Evolutionary conservation across 768 basidiomycete genomes (phyloP).

Genomic region (Lactarius hatsudake): DNA sequence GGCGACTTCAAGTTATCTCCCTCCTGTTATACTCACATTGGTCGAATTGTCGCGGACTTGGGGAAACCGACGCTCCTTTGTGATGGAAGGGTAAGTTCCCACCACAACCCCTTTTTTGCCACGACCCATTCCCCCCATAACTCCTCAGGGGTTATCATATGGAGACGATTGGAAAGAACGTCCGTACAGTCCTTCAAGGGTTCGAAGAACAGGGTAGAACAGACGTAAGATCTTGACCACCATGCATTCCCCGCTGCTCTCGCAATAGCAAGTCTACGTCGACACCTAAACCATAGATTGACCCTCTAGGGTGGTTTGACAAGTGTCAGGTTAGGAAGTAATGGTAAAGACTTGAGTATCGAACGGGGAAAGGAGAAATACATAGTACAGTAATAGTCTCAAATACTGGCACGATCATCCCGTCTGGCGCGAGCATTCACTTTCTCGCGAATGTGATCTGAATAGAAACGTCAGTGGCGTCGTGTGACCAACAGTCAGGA

Average conservation of each 20-base stretch:
- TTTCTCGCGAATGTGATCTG: slow-evolving; percentile 30
- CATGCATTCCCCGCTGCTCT: neutral
- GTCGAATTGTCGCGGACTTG: slow-evolving; percentile 27
- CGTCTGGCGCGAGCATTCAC: slow-evolving; percentile 14
- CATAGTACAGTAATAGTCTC: slow-evolving; percentile 16
- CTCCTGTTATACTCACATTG: slow-evolving; percentile 33
- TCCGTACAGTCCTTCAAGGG: slow-evolving; percentile 32
- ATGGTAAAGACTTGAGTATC: slow-evolving; percentile 4
- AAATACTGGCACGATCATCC: slow-evolving; percentile 6
- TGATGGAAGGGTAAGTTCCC: slow-evolving; percentile 37
- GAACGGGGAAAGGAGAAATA: slow-evolving; percentile 8
- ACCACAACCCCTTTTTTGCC: neutral
- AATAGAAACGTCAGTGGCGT: slow-evolving; percentile 9
- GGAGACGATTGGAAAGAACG: slow-evolving; percentile 32
- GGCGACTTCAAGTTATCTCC: slow-evolving; percentile 34
- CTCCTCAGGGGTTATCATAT: slow-evolving; percentile 34
- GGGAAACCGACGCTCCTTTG: slow-evolving; percentile 33
- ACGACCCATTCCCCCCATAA: no score
- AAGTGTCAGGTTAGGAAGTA: slow-evolving; percentile 2
- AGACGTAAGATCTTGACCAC: neutral
- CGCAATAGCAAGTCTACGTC: neutral
- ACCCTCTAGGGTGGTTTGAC: neutral
- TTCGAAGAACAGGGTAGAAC: slow-evolving; percentile 22
- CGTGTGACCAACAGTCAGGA: neutral
- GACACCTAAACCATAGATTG: neutral